Evolutionary conservation across 257 asterid species (phyloP).

Genomic region (Penstemon eatonii): DNA sequence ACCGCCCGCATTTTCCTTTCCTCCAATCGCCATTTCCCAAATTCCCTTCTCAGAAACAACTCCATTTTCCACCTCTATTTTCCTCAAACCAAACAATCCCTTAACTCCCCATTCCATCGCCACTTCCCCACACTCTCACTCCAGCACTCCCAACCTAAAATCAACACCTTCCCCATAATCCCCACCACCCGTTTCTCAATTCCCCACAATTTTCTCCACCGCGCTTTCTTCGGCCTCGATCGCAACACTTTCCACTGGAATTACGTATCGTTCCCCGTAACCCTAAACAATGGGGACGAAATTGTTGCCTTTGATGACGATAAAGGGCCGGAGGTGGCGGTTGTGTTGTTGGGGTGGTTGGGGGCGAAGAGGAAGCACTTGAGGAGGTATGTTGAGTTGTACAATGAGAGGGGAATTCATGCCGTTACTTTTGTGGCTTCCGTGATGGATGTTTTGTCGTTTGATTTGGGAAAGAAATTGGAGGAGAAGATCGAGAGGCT

Average conservation of each 20-base stretch:
- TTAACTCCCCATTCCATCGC: conserved; percentile 1
- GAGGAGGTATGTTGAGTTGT: conserved; percentile 66
- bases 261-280: conserved; percentile 28
- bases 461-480: conserved; percentile 69
- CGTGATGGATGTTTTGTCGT: conserved; percentile 65
- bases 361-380: conserved; percentile 76
- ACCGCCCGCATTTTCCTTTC: conserved; percentile 42
- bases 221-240: conserved; percentile 35
- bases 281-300: conserved; percentile 10
- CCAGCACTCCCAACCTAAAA: conserved; percentile 21
- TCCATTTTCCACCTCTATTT: conserved; percentile 11
- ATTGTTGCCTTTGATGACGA: conserved; percentile 5
- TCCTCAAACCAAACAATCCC: not conserved
- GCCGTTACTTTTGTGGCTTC: conserved; percentile 72
- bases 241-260: conserved; percentile 43
- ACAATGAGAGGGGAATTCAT: conserved; percentile 65
- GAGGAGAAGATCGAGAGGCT: conserved; percentile 54
- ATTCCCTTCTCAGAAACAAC: not conserved
- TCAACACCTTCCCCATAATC: conserved; percentile 22
- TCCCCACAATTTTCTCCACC: conserved; percentile 33
- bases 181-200: conserved; percentile 27
- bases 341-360: conserved; percentile 86
- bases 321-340: conserved; percentile 58
- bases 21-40: conserved; percentile 2
- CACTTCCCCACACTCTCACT: conserved; percentile 26